Conservation (phyloP, 2,329 filamentous ascomycete genomes). For the Penicillium sp. region DNA sequence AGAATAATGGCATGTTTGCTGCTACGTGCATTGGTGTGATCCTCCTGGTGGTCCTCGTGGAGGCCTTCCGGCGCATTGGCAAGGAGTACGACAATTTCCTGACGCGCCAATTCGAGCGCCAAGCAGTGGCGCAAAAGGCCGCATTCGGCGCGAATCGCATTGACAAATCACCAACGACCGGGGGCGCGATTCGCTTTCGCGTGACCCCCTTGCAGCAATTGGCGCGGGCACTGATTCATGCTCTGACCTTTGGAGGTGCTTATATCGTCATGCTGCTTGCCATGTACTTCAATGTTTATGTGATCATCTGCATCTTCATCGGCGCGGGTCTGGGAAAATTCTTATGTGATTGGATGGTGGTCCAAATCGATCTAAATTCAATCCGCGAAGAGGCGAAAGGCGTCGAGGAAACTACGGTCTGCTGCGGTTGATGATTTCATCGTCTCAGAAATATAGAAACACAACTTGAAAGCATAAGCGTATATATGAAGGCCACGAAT, state of each 20-base stretch:
- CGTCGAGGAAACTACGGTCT: slow-evolving; percentile 24
- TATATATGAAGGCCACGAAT: no score
- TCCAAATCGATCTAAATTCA: slow-evolving; percentile 17
- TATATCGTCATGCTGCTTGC: slow-evolving; percentile 25
- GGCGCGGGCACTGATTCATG: slow-evolving; percentile 19
- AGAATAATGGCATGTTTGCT: slow-evolving; percentile 26
- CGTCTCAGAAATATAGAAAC: no score
- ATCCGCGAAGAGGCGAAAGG: slow-evolving; percentile 11
- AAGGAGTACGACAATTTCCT: slow-evolving; percentile 22
- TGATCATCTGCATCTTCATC: slow-evolving; percentile 26
- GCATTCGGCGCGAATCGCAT: slow-evolving; percentile 3
- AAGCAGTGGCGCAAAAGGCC: slow-evolving; percentile 18
- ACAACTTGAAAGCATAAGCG: no score
- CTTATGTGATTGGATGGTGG: slow-evolving; percentile 29
- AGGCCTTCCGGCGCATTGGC: slow-evolving; percentile 19
- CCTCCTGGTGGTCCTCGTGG: slow-evolving; percentile 20
- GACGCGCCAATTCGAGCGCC: slow-evolving; percentile 25
- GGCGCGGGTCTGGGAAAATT: slow-evolving; percentile 25
- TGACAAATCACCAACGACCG: background rate
- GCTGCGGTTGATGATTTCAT: slow-evolving; percentile 17
- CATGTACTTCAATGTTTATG: slow-evolving; percentile 26
- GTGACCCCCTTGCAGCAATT: slow-evolving; percentile 22
- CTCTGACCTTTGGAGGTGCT: slow-evolving; percentile 22
- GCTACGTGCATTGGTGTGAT: slow-evolving; percentile 23
- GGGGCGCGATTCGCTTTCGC: slow-evolving; percentile 16